Evolutionary conservation across 1,284 basidiomycete species (phyloP), one percentile per base, ranked within the genome.

Genomic region (Coriolopsis trogii): DNA sequence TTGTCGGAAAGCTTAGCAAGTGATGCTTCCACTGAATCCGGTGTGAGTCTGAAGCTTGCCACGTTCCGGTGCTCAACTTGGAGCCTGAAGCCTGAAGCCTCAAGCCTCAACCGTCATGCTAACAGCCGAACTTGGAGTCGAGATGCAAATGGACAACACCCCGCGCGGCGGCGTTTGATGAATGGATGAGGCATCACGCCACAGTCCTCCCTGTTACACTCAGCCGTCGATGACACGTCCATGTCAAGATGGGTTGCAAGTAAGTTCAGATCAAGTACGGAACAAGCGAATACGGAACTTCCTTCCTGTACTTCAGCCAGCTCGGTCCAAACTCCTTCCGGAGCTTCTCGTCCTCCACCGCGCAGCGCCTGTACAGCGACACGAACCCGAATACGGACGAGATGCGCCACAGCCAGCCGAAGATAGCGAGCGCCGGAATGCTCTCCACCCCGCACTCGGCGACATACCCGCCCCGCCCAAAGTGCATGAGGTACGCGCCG

Each of bases 401-500:
- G 1, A 18, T 16, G 29, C 37, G 24, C 29, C 40, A 30, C 12
- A 30, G 21, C 6, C 33, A 37, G 7, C 39, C 24, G 4, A 44
- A 28, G 26, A 25, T 26, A 1, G 28, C 49, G n/a, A 16, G 7
- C 10, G 8, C 30, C 23, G 23, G 41, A 12, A 37, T 47, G 5
- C 20, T 15, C n/a, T 23, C 21, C 26, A 53, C n/a, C n/a, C 44
- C 39, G 45, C 49, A 54, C 10, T 42, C 46, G 23, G 39, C 28
- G 20, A 55, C 26, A 29, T 51, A 58, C 7, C 49, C 48, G 23
- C 52, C 55, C 15, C 52, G 44, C 24, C 65, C 65, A 26, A 60
- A 46, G 23, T 64, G 59, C 16, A 61, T 63, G 37, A 66, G 54
- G 41, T 62, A 60, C 7, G 61, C 56, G 24, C 65, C 67, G 5